Conservation (phyloP, 2,329 filamentous ascomycete species). For the Colletotrichum liaoningense region DNA sequence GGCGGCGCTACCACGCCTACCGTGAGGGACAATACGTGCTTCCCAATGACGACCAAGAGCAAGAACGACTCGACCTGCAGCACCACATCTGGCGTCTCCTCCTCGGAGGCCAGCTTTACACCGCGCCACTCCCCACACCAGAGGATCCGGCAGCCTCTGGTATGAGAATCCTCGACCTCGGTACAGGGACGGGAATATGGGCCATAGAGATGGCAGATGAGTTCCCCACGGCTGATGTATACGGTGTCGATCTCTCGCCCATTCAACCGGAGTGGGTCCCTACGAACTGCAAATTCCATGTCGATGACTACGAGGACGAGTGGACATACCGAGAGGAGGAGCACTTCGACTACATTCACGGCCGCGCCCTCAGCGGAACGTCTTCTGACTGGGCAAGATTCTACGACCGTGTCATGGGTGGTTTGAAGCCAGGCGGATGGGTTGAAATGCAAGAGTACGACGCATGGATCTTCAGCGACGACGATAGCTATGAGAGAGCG, state of each 20-base stretch:
- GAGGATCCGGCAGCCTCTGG: constrained; percentile 41
- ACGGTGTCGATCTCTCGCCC: constrained; percentile 68
- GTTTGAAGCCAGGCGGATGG: constrained; percentile 48
- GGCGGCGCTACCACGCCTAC: constrained; percentile 60
- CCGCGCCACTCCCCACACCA: constrained; percentile 40
- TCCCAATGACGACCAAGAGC: constrained; percentile 34
- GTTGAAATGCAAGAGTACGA: constrained; percentile 54
- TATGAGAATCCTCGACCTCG: constrained; percentile 65
- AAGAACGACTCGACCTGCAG: constrained; percentile 49
- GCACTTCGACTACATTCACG: constrained; percentile 49
- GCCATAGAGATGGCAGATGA: constrained; percentile 56
- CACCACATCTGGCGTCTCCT: constrained; percentile 50
- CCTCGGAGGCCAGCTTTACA: constrained; percentile 44
- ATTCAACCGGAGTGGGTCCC: constrained; percentile 69
- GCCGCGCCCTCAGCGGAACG: constrained; percentile 45
- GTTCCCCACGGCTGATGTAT: constrained; percentile 58
- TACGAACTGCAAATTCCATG: constrained; percentile 71
- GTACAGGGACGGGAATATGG: constrained; percentile 73
- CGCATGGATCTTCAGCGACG: constrained; percentile 51
- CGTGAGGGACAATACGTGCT: constrained; percentile 53
- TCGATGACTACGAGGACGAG: constrained; percentile 72
- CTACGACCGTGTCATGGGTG: constrained; percentile 41
- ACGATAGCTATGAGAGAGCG: constrained; percentile 50
- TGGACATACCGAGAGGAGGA: constrained; percentile 55
- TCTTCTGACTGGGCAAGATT: constrained; percentile 48